These are phyloP conservation scores for Pisolithus sp. DNA, from an alignment of 768 basidiomycete species.

Conservation along the genomic window DNA sequence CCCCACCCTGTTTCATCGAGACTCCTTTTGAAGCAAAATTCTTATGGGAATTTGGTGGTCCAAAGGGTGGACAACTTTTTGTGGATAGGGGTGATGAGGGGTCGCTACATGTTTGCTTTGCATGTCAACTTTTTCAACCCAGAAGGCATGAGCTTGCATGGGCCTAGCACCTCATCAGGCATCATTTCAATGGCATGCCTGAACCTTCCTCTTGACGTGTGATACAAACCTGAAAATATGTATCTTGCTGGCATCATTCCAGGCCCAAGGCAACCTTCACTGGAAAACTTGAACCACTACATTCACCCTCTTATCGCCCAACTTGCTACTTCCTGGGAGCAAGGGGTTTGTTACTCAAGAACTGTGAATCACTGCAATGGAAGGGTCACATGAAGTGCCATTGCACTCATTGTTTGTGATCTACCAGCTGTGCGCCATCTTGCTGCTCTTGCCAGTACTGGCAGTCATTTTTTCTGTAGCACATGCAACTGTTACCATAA, in stretches of 20 bases:
- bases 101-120: no score
- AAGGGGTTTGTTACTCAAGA: conserved; percentile 7
- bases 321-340: conserved; percentile 11
- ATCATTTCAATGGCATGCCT: no score
- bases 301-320: conserved; percentile 17
- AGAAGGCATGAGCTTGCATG: no score
- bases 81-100: not conserved
- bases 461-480: no score
- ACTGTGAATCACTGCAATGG: conserved; percentile 11
- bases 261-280: conserved; percentile 19
- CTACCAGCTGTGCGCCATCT: no score
- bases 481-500: no score
- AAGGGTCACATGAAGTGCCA: conserved; percentile 2
- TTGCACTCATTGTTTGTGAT: conserved; percentile 13
- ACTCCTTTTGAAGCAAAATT: conserved; percentile 8
- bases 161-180: no score
- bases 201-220: no score
- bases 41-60: conserved; percentile 6
- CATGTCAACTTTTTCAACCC: no score
- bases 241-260: not conserved
- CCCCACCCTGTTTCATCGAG: not conserved
- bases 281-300: conserved; percentile 16
- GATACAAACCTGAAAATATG: no score
- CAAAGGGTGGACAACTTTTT: not conserved
- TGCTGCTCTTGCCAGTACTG: no score